Conservation (phyloP, 2,329 filamentous ascomycete species). For the Colletotrichum sp. region DNA sequence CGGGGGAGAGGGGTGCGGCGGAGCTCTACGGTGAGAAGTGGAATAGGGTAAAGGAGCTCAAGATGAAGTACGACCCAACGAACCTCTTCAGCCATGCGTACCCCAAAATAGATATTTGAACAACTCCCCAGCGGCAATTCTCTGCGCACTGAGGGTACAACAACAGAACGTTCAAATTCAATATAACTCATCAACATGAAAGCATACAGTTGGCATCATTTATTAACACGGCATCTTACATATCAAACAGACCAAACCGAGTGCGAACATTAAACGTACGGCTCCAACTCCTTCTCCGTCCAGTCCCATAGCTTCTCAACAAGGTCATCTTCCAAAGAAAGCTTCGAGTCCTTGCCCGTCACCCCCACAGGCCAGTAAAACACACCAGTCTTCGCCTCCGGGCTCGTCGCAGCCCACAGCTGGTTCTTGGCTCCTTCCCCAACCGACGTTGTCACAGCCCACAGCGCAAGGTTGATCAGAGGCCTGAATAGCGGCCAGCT, state of each 20-base stretch:
- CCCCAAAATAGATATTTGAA: not conserved
- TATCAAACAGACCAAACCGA: not conserved
- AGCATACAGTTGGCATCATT: not conserved
- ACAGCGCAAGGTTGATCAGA: not conserved
- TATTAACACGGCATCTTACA: not conserved
- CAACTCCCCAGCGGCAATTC: not conserved
- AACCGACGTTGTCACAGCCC: not conserved
- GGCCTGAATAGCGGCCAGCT: conserved; percentile 10
- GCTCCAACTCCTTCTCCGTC: conserved; percentile 35
- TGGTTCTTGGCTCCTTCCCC: conserved; percentile 18
- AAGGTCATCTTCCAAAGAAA: conserved; percentile 29
- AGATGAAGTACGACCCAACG: not conserved
- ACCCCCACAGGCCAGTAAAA: conserved; percentile 38
- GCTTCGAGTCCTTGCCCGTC: conserved; percentile 22
- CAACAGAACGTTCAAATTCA: not conserved
- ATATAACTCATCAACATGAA: not conserved
- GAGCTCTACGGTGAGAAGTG: not conserved
- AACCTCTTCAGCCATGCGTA: not conserved
- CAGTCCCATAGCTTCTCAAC: conserved; percentile 38
- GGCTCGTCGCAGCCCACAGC: conserved; percentile 19
- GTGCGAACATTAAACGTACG: not conserved
- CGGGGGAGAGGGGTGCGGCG: not conserved
- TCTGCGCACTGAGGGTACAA: not conserved
- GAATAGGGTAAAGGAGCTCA: not conserved
- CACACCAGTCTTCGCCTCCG: conserved; percentile 28